Evolutionary conservation across 768 basidiomycete genomes (phyloP).

Genomic region (Boletus insuetus): DNA sequence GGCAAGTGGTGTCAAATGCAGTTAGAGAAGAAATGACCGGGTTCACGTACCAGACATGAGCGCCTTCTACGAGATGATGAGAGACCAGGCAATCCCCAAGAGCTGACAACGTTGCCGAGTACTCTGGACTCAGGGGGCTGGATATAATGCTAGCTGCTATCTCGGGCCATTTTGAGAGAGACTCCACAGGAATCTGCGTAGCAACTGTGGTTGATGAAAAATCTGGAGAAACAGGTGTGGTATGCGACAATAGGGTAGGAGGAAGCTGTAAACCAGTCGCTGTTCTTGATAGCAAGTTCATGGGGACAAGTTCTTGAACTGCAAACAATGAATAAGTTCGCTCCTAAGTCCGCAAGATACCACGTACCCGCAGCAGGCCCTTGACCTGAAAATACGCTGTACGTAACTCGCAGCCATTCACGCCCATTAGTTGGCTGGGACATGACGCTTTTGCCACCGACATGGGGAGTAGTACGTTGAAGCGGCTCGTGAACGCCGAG

Average conservation of each 20-base stretch:
- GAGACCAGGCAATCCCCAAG: constrained; percentile 80
- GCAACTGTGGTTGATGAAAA: constrained; percentile 46
- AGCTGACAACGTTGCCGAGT: constrained; percentile 72
- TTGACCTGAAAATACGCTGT: constrained; percentile 82
- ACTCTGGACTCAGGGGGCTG: constrained; percentile 64
- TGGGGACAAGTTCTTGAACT: constrained; percentile 77
- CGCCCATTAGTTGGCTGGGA: constrained; percentile 44
- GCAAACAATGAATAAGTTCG: constrained; percentile 5
- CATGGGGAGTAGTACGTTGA: constrained; percentile 10
- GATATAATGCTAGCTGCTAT: constrained; percentile 80
- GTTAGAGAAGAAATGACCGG: background rate
- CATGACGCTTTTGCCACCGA: constrained; percentile 19
- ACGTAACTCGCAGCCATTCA: constrained; percentile 76
- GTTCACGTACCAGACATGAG: constrained; percentile 77
- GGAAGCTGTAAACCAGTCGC: constrained; percentile 40
- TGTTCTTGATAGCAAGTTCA: constrained; percentile 46
- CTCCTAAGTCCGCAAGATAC: background rate
- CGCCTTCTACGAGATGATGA: constrained; percentile 77
- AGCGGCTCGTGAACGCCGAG: constrained; percentile 45
- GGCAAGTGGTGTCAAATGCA: constrained; percentile 4
- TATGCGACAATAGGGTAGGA: constrained; percentile 29
- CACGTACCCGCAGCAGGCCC: constrained; percentile 67
- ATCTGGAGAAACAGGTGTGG: constrained; percentile 64
- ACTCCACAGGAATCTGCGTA: constrained; percentile 55
- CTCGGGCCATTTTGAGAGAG: constrained; percentile 80